Evolutionary conservation across 352 stramenopile genomes (phyloP), one percentile per base, ranked within the genome.

Genomic region (Plasmopara viticola): DNA sequence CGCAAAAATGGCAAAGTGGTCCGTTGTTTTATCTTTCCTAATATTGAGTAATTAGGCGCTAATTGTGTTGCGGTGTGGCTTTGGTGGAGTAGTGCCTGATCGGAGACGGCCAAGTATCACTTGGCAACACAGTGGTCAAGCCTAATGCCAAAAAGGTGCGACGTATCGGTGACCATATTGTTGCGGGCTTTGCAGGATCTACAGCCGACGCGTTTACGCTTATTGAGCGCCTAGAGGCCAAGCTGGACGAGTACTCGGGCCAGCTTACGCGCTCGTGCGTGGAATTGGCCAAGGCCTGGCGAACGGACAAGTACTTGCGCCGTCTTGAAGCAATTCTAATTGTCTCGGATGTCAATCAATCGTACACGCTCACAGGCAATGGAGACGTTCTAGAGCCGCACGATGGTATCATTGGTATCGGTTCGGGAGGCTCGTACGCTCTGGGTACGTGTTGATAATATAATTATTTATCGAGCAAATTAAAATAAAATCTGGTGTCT

Each of bases 171-270:
- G 84, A 95, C 25, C 87, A 92, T 48, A 98, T 98, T 35, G 76
- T 99, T 51, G 95, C 96, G 10, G 96, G 96, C 30, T 98, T 98
- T 85, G 96, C 96, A 9, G 96, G 96, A 43, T 96, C 86, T 1
- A 99, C 96, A 5, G 96, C 96, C 15, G 97, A 99, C 66, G 96
- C 96, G 5, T 98, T 98, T 70, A 99, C 96, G 25, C 84, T 99
- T 33, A 89, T 99, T 60, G 97, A 99, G 77, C 87, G 96, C 25
- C 83, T 99, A 43, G 96, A 99, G 77, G 85, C 76, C 47, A 99
- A 99, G 71, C 70, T 99, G 29, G 97, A 99, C 66, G 92, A 98
- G 78, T 97, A 98, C 76, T 90, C 94, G 18, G 95, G 96, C 29
- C 97, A 99, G 66, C 74, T 99, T 34, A 94, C 89, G 29, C 84